These are phyloP conservation scores for Parasitella parasitica DNA, from an alignment of 371 early-diverging fungal species.

Conservation along the genomic window DNA sequence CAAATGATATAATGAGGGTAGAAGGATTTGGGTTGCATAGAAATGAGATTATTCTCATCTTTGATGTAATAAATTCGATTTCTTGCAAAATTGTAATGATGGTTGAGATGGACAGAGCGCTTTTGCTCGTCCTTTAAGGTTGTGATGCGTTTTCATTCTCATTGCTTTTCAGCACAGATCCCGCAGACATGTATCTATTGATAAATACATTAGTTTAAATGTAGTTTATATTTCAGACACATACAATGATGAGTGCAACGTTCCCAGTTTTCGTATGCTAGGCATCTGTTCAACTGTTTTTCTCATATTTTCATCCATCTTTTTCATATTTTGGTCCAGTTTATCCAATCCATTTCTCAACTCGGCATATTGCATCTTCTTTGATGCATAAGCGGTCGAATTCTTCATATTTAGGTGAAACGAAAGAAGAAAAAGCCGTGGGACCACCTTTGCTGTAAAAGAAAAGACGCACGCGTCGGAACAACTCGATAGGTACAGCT, in stretches of 20 bases:
- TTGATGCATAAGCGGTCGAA: constrained; percentile 1
- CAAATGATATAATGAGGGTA: too few species aligned
- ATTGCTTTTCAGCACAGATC: background rate
- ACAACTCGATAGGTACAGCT: background rate
- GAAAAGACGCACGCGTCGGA: background rate
- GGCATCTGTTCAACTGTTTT: constrained; percentile 21
- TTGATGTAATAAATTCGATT: too few species aligned
- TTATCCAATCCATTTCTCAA: constrained; percentile 12
- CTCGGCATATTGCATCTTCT: constrained; percentile 22
- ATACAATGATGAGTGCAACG: constrained; percentile 34
- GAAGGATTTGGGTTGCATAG: too few species aligned
- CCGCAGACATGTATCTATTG: background rate
- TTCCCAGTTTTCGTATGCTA: constrained; percentile 21
- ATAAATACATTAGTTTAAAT: background rate
- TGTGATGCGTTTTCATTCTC: too few species aligned
- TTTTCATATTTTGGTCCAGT: constrained; percentile 15
- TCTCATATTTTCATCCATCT: constrained; percentile 19
- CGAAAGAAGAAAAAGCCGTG: background rate
- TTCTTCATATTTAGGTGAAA: background rate
- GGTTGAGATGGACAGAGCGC: too few species aligned
- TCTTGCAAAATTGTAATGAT: too few species aligned
- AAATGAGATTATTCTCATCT: too few species aligned
- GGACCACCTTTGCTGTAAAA: too few species aligned
- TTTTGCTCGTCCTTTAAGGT: too few species aligned
- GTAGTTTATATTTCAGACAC: background rate